A percentile compares a stretch with the other conserved stretches of the same genome.
phyloP scores from a whole-genome alignment of 495 filamentous ascomycete species.

The Penicillium waksmanii region DNA sequence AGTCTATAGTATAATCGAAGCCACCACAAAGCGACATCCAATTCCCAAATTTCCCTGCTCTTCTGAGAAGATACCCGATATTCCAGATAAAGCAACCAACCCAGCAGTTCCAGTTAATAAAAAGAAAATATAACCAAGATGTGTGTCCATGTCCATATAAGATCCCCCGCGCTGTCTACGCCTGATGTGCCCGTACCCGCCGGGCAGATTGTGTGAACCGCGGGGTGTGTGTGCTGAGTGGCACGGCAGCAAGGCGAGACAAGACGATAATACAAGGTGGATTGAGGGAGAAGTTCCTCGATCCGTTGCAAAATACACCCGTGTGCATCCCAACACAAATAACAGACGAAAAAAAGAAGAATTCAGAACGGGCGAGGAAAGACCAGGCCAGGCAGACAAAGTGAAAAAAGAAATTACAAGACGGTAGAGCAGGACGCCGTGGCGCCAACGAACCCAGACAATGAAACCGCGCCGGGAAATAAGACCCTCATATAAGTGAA shows the following conservation, averaged over 20 bases:
- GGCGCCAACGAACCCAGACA: slow-evolving; percentile 21
- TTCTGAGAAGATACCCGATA: slow-evolving; percentile 26
- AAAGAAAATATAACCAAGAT: neutral
- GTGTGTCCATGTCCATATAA: slow-evolving; percentile 5
- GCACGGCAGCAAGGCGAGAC: slow-evolving; percentile 6
- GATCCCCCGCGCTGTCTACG: slow-evolving; percentile 10
- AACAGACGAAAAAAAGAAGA: slow-evolving; percentile 12
- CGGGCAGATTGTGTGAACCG: slow-evolving; percentile 22
- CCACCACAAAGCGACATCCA: neutral
- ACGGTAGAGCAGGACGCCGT: slow-evolving; percentile 9
- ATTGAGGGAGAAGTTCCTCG: slow-evolving; percentile 2
- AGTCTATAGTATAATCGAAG: slow-evolving; percentile 25
- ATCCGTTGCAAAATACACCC: slow-evolving; percentile 1
- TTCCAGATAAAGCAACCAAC: slow-evolving; percentile 12
- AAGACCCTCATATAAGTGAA: neutral
- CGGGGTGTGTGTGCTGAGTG: neutral
- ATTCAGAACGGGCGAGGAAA: slow-evolving; percentile 2
- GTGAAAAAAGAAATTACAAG: slow-evolving; percentile 5
- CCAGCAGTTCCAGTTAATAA: neutral
- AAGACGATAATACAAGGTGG: slow-evolving; percentile 23
- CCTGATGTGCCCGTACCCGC: slow-evolving; percentile 29
- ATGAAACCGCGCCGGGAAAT: slow-evolving; percentile 10
- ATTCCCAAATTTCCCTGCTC: slow-evolving; percentile 3
- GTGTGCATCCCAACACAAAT: slow-evolving; percentile 6
- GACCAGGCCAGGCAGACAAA: slow-evolving; percentile 7